These are phyloP conservation scores for Candida pseudofarinosa DNA, from an alignment of 805 yeast species.

Conservation along the genomic window DNA sequence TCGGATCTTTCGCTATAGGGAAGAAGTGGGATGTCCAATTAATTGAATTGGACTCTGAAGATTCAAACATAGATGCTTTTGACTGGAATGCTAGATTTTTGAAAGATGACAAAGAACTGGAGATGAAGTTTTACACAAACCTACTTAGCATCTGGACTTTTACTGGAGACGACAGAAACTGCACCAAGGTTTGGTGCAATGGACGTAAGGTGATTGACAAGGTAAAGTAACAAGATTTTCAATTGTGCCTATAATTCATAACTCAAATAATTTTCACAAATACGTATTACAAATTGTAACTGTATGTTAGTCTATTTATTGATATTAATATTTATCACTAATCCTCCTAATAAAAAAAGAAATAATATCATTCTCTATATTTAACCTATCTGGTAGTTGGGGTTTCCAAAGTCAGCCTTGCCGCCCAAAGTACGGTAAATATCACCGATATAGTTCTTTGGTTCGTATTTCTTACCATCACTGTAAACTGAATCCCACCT, in stretches of 20 bases:
- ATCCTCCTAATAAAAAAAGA: too few species aligned
- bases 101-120: slow-evolving; percentile 12
- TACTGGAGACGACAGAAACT: slow-evolving; percentile 90
- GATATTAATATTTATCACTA: too few species aligned
- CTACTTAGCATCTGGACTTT: slow-evolving; percentile 86
- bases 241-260: too few species aligned
- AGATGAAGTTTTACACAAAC: slow-evolving; percentile 38
- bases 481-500: slow-evolving; percentile 44
- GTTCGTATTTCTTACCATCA: slow-evolving; percentile 25
- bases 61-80: slow-evolving; percentile 70
- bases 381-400: slow-evolving; percentile 10
- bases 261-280: neutral
- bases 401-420: slow-evolving; percentile 35
- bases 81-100: neutral
- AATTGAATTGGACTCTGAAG: slow-evolving; percentile 52
- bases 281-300: neutral
- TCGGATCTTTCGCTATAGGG: slow-evolving; percentile 75
- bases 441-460: slow-evolving; percentile 60
- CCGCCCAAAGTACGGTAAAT: slow-evolving; percentile 52
- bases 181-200: slow-evolving; percentile 74
- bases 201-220: slow-evolving; percentile 61
- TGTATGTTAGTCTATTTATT: too few species aligned
- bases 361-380: too few species aligned
- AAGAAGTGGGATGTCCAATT: slow-evolving; percentile 82
- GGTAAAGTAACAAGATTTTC: neutral